phyloP scores from a whole-genome alignment of 2,329 filamentous ascomycete genomes.

The Chrysosporium queenslandicum region DNA sequence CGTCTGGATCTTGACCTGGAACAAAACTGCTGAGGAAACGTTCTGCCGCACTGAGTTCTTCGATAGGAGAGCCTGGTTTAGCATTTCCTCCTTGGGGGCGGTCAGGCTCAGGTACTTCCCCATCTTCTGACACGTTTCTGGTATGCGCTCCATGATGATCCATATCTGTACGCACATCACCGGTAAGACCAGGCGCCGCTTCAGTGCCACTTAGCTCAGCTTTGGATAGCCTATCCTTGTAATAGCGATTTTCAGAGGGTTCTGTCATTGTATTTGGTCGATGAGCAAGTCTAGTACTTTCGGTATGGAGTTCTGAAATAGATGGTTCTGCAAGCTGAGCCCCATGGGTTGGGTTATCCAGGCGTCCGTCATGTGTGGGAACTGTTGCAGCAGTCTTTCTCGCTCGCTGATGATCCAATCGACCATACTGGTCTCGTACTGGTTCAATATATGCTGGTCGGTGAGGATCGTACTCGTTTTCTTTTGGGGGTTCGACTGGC shows the following conservation, averaged over 20 bases:
- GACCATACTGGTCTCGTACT: conserved; percentile 14
- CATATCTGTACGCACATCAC: not conserved
- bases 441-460: conserved; percentile 28
- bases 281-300: not conserved
- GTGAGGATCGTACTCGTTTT: conserved; percentile 43
- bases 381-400: not conserved
- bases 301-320: not conserved
- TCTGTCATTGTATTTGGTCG: not conserved
- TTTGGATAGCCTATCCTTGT: conserved; percentile 2
- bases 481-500: conserved; percentile 26
- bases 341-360: not conserved
- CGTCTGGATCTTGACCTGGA: conserved; percentile 19
- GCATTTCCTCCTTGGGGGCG: conserved; percentile 9
- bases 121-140: conserved; percentile 31
- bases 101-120: conserved; percentile 25
- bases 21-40: conserved; percentile 31
- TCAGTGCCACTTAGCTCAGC: not conserved
- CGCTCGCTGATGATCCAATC: conserved; percentile 8
- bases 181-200: not conserved
- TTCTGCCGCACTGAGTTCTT: conserved; percentile 30
- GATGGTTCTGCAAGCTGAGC: not conserved
- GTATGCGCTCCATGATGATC: conserved; percentile 8
- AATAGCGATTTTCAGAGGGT: not conserved
- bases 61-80: conserved; percentile 15
- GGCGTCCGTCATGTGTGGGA: not conserved